These are phyloP conservation scores for Saccharomycopsis olivae DNA, from an alignment of 805 yeast genomes.

Conservation along the genomic window DNA sequence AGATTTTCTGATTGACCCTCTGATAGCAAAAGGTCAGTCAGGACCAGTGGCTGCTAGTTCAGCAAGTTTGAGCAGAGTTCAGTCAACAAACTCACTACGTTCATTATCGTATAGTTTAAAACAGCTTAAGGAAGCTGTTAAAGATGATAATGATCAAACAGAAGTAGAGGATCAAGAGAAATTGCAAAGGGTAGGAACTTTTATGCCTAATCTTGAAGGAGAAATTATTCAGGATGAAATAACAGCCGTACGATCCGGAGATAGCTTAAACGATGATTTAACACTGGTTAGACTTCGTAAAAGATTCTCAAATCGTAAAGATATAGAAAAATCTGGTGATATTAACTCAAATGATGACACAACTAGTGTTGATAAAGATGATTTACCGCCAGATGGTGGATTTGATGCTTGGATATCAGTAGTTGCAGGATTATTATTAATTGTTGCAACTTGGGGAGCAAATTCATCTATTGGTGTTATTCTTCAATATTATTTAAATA, in stretches of 20 bases:
- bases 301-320: too few relatives aligned
- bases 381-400: constrained; percentile 34
- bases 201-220: constrained; percentile 9
- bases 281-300: too few relatives aligned
- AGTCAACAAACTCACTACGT: too few relatives aligned
- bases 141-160: constrained; percentile 1
- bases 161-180: neutral
- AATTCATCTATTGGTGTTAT: constrained; percentile 47
- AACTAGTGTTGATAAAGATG: too few relatives aligned
- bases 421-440: constrained; percentile 24
- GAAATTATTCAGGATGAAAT: constrained; percentile 5
- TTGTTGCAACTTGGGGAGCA: constrained; percentile 42
- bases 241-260: too few relatives aligned
- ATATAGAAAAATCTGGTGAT: too few relatives aligned
- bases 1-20: too few relatives aligned
- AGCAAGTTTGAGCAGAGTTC: too few relatives aligned
- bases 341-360: too few relatives aligned
- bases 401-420: constrained; percentile 41
- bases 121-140: constrained; percentile 1
- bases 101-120: neutral
- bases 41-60: too few relatives aligned
- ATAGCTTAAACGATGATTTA: too few relatives aligned
- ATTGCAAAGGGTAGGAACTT: neutral
- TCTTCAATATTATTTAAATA: constrained; percentile 35
- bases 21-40: too few relatives aligned